Evolutionary conservation across 306 rosid species (phyloP).

Genomic region (Trifolium repens): DNA sequence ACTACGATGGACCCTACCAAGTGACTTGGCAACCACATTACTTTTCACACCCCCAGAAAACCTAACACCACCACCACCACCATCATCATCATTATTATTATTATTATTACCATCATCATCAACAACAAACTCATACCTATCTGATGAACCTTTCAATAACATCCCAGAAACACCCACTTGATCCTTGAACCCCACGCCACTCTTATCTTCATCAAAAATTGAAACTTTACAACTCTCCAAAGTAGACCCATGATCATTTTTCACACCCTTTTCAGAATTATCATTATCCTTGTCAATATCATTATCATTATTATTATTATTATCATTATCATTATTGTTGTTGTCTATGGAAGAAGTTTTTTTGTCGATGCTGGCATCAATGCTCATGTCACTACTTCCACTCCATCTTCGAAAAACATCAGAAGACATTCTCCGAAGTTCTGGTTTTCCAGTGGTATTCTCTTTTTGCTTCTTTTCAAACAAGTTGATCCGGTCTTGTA

Average conservation of each 20-base stretch:
- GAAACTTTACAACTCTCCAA: slow-evolving; percentile 38
- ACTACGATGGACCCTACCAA: slow-evolving; percentile 56
- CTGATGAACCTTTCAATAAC: slow-evolving; percentile 39
- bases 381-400: slow-evolving; percentile 93
- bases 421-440: slow-evolving; percentile 80
- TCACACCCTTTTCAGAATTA: slow-evolving; percentile 40
- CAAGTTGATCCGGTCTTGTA: slow-evolving; percentile 93
- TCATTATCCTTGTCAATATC: slow-evolving; percentile 37
- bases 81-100: background rate
- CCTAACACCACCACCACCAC: slow-evolving; percentile 45
- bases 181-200: slow-evolving; percentile 48
- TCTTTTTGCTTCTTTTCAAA: slow-evolving; percentile 98
- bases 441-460: slow-evolving; percentile 63
- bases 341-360: slow-evolving; percentile 61
- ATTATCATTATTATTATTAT: background rate
- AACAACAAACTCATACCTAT: slow-evolving; percentile 44
- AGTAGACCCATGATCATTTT: slow-evolving; percentile 59
- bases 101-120: slow-evolving; percentile 41
- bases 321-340: too few relatives aligned
- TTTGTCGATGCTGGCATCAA: slow-evolving; percentile 80
- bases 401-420: slow-evolving; percentile 93
- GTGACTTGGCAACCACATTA: slow-evolving; percentile 54
- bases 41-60: slow-evolving; percentile 54
- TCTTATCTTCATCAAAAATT: slow-evolving; percentile 43
- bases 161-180: slow-evolving; percentile 44